Base-by-base conservation (phyloP, 352 stramenopile genomes). In the Globisporangium alternatum region DNA sequence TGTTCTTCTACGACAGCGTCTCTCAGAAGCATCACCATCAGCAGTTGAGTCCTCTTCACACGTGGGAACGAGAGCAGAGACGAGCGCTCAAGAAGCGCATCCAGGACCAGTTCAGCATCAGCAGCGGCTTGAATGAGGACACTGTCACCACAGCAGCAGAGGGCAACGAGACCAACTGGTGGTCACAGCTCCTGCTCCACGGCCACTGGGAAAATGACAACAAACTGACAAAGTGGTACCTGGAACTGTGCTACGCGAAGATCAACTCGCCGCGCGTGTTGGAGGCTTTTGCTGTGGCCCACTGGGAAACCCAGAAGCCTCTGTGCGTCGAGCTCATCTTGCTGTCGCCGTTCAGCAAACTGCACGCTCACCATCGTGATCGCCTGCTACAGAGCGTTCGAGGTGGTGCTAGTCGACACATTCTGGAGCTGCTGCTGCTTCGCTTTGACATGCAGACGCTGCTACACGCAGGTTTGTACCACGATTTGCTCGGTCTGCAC, bases 191-290 rank as follows among this genome's bases (percentile, higher is more conserved):
- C 47, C 71, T 93, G 44, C 64, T 68, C 9, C 74, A 66, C 12
- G 82, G 84, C 5, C n/a, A 57, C 1, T 91, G 82, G 82, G 60
- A 73, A 21, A 60, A 76, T 51, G 62, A 60, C 37, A 17, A 30
- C 28, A 25, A 5, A n/a, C 60, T 90, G 10, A 52, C 90, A 51
- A 64, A 55, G 43, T 93, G 82, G 82, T 90, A 90, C 59, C 69
- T 71, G 17, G 63, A 69, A 2, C 57, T 79, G 35, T 78, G 72
- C 17, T 93, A 83, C 63, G 65, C 56, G 19, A 70, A 73, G 51
- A 73, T 91, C 30, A 59, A 33, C 9, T 37, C 31, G 2, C 59
- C 75, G 0, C 53, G 70, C 33, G 62, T 65, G 45, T 52, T 80
- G 5, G 78, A 74, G 19, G 74, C 78, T 58, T 85, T 82, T 13